Conservation (phyloP, 2,329 filamentous ascomycete species). For the Trichoderma breve region DNA sequence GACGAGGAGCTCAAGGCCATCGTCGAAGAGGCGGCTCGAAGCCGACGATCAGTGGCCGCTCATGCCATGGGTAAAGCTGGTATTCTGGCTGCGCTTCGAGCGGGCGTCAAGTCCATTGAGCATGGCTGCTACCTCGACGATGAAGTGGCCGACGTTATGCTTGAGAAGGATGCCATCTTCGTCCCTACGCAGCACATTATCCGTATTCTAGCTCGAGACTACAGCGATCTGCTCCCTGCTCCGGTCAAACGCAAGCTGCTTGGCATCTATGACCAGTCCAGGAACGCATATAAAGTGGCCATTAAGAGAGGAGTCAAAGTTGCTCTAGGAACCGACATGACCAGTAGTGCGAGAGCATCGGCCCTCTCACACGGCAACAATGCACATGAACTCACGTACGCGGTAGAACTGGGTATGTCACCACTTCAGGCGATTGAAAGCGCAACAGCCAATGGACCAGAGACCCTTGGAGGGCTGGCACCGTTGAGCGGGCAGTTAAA, state of each 20-base stretch:
- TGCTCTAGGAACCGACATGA: constrained; percentile 42
- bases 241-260: constrained; percentile 17
- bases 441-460: constrained; percentile 44
- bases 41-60: constrained; percentile 38
- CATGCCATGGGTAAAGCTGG: constrained; percentile 43
- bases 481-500: constrained; percentile 46
- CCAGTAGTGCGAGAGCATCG: constrained; percentile 33
- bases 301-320: constrained; percentile 38
- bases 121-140: constrained; percentile 42
- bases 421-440: constrained; percentile 51
- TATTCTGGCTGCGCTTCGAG: constrained; percentile 38
- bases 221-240: constrained; percentile 35
- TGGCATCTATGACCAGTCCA: constrained; percentile 38
- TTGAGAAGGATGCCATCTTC: constrained; percentile 36
- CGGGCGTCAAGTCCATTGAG: constrained; percentile 40
- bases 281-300: constrained; percentile 38
- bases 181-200: constrained; percentile 41
- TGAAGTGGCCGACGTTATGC: constrained; percentile 41
- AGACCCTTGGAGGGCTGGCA: constrained; percentile 43
- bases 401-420: constrained; percentile 48
- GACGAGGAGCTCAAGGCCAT: constrained; percentile 39
- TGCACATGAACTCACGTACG: constrained; percentile 45
- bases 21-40: constrained; percentile 38
- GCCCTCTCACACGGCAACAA: constrained; percentile 31
- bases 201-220: constrained; percentile 31